A percentile compares a stretch with the other conserved stretches of the same genome.
phyloP scores from a whole-genome alignment of 2,329 filamentous ascomycete species.

The Parastagonospora nodorum region DNA sequence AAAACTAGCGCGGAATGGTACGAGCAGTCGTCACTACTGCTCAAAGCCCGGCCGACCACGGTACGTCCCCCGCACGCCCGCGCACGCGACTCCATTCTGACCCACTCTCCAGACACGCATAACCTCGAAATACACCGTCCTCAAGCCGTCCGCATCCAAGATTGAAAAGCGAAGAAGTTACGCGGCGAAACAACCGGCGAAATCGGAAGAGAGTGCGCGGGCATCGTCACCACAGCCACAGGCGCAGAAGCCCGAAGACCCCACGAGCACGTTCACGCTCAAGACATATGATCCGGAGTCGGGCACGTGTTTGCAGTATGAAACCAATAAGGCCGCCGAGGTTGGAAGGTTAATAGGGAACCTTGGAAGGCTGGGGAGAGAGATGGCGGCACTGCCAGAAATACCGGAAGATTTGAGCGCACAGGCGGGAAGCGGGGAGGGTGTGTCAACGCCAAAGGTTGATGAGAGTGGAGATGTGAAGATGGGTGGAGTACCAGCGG shows the following conservation, averaged over 20 bases:
- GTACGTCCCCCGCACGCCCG: slow-evolving; percentile 58
- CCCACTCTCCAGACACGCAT: slow-evolving; percentile 71
- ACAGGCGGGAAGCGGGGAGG: slow-evolving; percentile 29
- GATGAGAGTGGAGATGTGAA: slow-evolving; percentile 39
- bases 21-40: slow-evolving; percentile 79
- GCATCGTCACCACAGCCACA: slow-evolving; percentile 38
- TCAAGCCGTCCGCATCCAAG: slow-evolving; percentile 47
- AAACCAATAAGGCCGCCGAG: slow-evolving; percentile 87
- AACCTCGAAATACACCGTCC: slow-evolving; percentile 88
- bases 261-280: slow-evolving; percentile 70
- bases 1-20: slow-evolving; percentile 88
- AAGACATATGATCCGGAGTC: slow-evolving; percentile 88
- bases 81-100: slow-evolving; percentile 18
- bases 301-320: slow-evolving; percentile 86
- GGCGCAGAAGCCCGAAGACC: slow-evolving; percentile 30
- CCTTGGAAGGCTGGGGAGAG: slow-evolving; percentile 74
- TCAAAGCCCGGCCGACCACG: slow-evolving; percentile 83
- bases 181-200: slow-evolving; percentile 32
- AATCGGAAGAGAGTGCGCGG: slow-evolving; percentile 27
- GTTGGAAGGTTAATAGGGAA: slow-evolving; percentile 80
- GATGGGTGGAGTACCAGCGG: slow-evolving; percentile 31
- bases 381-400: slow-evolving; percentile 59
- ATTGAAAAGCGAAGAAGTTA: slow-evolving; percentile 42
- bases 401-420: slow-evolving; percentile 46
- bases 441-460: slow-evolving; percentile 37